Conservation (phyloP, 352 stramenopile species). For the Thraustochytrium sp. region DNA sequence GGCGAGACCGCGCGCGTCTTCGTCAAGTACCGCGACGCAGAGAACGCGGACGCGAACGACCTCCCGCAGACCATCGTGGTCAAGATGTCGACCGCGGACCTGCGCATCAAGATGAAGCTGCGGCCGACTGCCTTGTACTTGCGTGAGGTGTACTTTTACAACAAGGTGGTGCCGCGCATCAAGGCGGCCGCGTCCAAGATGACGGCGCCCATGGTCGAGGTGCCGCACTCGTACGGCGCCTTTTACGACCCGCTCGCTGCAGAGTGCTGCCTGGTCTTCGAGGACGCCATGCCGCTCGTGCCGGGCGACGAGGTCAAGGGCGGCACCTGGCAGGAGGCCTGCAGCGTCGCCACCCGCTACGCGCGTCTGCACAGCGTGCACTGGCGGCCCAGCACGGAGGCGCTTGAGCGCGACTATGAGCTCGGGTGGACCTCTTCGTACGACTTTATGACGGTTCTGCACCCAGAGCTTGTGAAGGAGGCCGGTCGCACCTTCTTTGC, state of each 20-base stretch:
- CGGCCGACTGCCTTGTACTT: neutral
- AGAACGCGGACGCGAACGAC: neutral
- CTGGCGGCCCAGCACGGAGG: neutral
- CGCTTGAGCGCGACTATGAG: neutral
- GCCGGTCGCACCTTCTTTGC: neutral
- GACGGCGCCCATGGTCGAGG: neutral
- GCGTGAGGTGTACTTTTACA: conserved; percentile 7
- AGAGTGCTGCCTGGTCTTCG: neutral
- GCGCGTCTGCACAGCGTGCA: conserved; percentile 8
- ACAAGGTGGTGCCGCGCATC: neutral
- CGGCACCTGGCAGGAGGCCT: conserved; percentile 14
- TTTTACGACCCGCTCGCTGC: neutral
- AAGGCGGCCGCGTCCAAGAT: neutral
- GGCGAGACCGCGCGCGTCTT: too few relatives aligned
- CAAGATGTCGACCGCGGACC: neutral
- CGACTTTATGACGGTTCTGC: neutral
- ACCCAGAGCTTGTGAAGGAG: neutral
- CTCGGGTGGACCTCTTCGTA: neutral
- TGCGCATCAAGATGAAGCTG: neutral
- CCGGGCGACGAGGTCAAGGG: neutral
- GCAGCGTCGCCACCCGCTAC: neutral
- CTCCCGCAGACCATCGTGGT: neutral
- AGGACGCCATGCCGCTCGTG: neutral
- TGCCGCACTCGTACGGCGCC: neutral
- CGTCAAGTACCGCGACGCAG: too few relatives aligned